Conservation (phyloP, 306 rosid species). For the Gynostemma pentaphyllum region DNA sequence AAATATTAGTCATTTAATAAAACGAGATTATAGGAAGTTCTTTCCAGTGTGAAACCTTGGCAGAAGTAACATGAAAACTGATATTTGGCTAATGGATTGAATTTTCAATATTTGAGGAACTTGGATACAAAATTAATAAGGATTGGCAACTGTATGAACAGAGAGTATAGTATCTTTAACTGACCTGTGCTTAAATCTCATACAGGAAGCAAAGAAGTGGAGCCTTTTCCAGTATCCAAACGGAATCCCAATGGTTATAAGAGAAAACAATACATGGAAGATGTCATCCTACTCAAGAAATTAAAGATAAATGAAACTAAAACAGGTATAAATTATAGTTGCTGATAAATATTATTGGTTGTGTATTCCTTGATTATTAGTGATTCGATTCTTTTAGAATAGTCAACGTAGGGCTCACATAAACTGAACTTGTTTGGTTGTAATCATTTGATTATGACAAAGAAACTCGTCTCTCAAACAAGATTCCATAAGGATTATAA, state of each 20-base stretch:
- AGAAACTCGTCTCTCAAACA: neutral
- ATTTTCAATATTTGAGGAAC: neutral
- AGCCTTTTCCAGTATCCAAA: neutral
- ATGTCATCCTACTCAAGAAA: constrained; percentile 42
- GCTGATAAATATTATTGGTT: neutral
- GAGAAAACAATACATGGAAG: constrained; percentile 48
- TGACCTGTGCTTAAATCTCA: neutral
- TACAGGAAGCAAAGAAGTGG: constrained; percentile 9
- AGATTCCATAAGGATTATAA: neutral
- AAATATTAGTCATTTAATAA: too few relatives aligned
- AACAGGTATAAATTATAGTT: constrained; percentile 24
- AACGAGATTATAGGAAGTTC: neutral
- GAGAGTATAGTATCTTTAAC: neutral
- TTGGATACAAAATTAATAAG: too few relatives aligned
- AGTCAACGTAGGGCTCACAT: neutral
- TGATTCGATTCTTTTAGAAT: neutral
- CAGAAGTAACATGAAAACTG: neutral
- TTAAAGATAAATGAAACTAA: constrained; percentile 45
- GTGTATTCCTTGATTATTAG: neutral
- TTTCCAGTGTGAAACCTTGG: neutral
- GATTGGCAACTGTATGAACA: neutral
- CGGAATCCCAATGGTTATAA: constrained; percentile 30
- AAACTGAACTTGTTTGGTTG: neutral
- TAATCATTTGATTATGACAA: neutral
- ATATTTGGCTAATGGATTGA: neutral